phyloP scores from a whole-genome alignment of 2,329 filamentous ascomycete species.

The Penicillium janthinellum region DNA sequence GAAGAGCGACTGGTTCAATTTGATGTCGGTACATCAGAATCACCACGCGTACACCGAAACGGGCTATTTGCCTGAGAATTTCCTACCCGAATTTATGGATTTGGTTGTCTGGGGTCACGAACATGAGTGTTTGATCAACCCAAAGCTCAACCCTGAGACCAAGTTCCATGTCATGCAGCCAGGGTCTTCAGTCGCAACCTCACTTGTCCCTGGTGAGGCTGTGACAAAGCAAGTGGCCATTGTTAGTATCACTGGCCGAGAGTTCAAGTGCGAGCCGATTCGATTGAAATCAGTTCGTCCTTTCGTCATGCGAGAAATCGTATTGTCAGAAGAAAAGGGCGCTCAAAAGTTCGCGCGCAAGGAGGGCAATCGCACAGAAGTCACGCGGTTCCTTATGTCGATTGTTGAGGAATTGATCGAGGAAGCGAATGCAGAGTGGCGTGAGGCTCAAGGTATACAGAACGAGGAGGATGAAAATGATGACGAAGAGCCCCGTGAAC shows the following conservation, averaged over 20 bases:
- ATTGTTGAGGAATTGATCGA: constrained; percentile 86
- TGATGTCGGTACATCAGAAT: constrained; percentile 95
- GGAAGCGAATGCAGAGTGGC: constrained; percentile 80
- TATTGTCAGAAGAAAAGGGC: constrained; percentile 71
- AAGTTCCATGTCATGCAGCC: constrained; percentile 97
- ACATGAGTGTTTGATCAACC: constrained; percentile 92
- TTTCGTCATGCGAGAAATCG: constrained; percentile 82
- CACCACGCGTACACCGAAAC: constrained; percentile 90
- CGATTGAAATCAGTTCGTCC: constrained; percentile 86
- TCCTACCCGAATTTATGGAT: constrained; percentile 87
- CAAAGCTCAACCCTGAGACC: constrained; percentile 78
- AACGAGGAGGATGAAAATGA: constrained; percentile 60
- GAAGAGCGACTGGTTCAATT: constrained; percentile 89
- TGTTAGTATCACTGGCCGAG: constrained; percentile 76
- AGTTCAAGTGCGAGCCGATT: constrained; percentile 78
- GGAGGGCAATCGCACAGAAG: constrained; percentile 77
- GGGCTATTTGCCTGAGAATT: constrained; percentile 90
- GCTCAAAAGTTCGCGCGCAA: constrained; percentile 78
- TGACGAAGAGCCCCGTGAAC: constrained; percentile 50
- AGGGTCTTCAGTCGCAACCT: constrained; percentile 93
- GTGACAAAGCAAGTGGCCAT: constrained; percentile 89
- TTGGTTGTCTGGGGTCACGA: constrained; percentile 96
- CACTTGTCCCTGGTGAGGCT: constrained; percentile 84
- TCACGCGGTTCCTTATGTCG: constrained; percentile 74
- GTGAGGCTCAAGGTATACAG: constrained; percentile 65